A percentile compares a stretch with the other conserved stretches of the same genome.
Conservation (phyloP, 2,329 filamentous ascomycete genomes). For the Penicillium sp. region DNA sequence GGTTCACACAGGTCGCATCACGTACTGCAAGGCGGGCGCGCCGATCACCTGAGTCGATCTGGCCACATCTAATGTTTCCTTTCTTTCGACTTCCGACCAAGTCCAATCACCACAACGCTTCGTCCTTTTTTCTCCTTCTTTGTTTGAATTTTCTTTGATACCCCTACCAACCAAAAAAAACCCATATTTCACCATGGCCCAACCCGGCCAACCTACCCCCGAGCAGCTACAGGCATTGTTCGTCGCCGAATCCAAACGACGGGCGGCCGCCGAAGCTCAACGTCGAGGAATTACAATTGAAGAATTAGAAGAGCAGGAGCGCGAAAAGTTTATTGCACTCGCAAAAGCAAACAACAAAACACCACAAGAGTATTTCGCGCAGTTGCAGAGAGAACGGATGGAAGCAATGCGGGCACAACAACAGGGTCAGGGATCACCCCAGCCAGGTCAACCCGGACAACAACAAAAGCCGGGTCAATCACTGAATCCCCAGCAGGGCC, state of each 20-base stretch:
- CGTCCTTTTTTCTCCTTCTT: not conserved
- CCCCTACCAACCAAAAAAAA: not conserved
- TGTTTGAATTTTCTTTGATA: slow-evolving; percentile 1
- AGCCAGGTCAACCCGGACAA: slow-evolving; percentile 42
- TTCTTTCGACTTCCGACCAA: not conserved
- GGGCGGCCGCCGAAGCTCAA: too few species aligned
- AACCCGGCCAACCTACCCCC: slow-evolving; percentile 61
- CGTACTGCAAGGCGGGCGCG: slow-evolving; percentile 13
- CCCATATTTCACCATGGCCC: slow-evolving; percentile 33
- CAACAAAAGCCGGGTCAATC: slow-evolving; percentile 37
- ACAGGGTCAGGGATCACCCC: slow-evolving; percentile 38
- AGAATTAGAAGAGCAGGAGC: slow-evolving; percentile 70
- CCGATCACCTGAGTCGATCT: slow-evolving; percentile 32
- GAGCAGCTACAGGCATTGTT: slow-evolving; percentile 76
- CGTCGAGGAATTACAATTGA: slow-evolving; percentile 74
- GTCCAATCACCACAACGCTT: not conserved
- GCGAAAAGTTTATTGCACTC: slow-evolving; percentile 48
- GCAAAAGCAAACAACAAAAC: slow-evolving; percentile 50
- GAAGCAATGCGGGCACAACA: slow-evolving; percentile 34
- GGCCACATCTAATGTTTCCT: slow-evolving; percentile 23
- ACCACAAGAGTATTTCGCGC: slow-evolving; percentile 28
- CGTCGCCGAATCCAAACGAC: slow-evolving; percentile 47
- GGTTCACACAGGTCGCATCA: slow-evolving; percentile 1
- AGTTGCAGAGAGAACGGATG: slow-evolving; percentile 1
- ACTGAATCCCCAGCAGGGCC: slow-evolving; percentile 23